Percentiles rank a stretch among this genome's conserved stretches.
These are phyloP conservation scores for Sclerotinia glacialis DNA, from an alignment of 2,329 filamentous ascomycete species.

Conservation along the genomic window DNA sequence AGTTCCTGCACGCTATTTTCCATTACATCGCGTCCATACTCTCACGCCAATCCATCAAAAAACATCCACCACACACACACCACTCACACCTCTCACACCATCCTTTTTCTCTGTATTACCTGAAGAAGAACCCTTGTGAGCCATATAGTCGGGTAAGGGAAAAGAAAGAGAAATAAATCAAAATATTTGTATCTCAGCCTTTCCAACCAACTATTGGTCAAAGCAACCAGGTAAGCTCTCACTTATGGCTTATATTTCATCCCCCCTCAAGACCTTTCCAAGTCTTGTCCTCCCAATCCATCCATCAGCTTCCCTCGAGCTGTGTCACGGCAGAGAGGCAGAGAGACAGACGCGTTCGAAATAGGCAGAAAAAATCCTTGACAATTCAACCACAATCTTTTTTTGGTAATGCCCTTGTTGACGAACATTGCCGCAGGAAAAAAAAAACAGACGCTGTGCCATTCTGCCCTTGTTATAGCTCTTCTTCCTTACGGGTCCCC, in stretches of 20 bases:
- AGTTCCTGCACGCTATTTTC: constrained; percentile 6
- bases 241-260: not conserved
- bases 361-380: constrained; percentile 20
- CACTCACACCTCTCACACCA: constrained; percentile 3
- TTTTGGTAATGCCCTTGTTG: constrained; percentile 21
- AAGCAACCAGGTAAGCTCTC: constrained; percentile 10
- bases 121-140: constrained; percentile 21
- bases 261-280: not conserved
- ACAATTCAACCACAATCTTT: constrained; percentile 5
- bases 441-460: constrained; percentile 21
- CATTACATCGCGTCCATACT: constrained; percentile 13
- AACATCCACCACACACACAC: constrained; percentile 3
- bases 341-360: constrained; percentile 20
- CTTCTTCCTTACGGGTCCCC: constrained; percentile 21
- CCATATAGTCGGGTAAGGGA: constrained; percentile 20
- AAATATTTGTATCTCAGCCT: constrained; percentile 12
- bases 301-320: constrained; percentile 15
- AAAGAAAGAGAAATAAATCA: not conserved
- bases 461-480: constrained; percentile 20
- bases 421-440: constrained; percentile 22
- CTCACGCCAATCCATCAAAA: constrained; percentile 5
- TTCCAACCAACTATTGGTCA: not conserved
- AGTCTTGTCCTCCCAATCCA: constrained; percentile 14
- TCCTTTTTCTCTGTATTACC: constrained; percentile 10
- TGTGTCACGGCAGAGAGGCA: constrained; percentile 18